Evolutionary conservation across 2,329 filamentous ascomycete genomes (phyloP), one percentile per base, ranked within the genome.

Genomic region (Arachnomyces sp.): DNA sequence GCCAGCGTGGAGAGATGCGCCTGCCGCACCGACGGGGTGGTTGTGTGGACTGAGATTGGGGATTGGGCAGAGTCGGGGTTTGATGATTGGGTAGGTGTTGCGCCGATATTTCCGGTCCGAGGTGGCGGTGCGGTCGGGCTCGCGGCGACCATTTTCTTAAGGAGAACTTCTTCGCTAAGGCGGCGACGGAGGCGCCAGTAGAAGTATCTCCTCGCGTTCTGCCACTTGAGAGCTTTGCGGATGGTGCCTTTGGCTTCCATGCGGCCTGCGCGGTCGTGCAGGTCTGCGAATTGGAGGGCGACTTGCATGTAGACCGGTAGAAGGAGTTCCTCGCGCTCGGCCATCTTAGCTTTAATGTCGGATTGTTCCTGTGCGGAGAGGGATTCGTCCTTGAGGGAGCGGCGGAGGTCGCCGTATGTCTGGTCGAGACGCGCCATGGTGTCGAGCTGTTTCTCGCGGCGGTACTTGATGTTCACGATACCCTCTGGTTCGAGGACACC

Each of bases 201-300:
- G 76, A 98, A 96, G 85, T 92, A 96, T 59, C 90, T 83, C 50
- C 92, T 82, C 7, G 90, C 82, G 54, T 94, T 84, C 61, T 78
- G 74, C 92, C 90, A 96, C 57, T 82, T 77, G 31, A 98, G 75
- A 9, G 80, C 70, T 54, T 84, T 77, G 48, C 92, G 87, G 56
- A 98, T 94, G 42, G 84, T 82, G 47, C 88, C 84, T 81, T 98
- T 98, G 65, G 92, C 92, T 72, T 94, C 79, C 92, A 98, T 98
- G 67, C 92, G 87, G 44, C 89, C 92, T 32, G 92, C 82, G 34
- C 92, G 89, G 66, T 98, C 92, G 71, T 98, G 92, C 36, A 98
- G 76, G 64, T 98, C 92, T 44, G 92, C 90, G 55, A 94, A 98
- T 64, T 98, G 92, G 35, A 94, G 71, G n/a, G 87, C 85, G 58